These are phyloP conservation scores for Metarhizium brunneum DNA, from an alignment of 2,329 filamentous ascomycete species.

Conservation along the genomic window DNA sequence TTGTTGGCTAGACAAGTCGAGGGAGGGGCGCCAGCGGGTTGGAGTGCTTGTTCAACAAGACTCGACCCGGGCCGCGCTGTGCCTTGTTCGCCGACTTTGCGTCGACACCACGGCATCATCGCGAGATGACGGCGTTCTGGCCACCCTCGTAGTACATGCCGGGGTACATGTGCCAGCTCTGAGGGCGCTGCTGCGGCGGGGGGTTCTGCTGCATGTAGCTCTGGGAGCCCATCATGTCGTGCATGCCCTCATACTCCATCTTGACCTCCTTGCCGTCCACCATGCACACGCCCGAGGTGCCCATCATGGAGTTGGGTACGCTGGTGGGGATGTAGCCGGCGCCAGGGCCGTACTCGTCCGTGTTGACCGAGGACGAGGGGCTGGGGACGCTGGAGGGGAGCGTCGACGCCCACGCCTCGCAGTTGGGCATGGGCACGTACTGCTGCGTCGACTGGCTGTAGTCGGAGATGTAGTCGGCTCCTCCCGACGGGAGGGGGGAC, in stretches of 20 bases:
- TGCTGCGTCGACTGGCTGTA: slow-evolving; percentile 24
- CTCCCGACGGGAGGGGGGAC: slow-evolving; percentile 32
- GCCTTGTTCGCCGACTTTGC: not conserved
- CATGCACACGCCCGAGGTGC: slow-evolving; percentile 11
- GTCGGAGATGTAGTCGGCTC: slow-evolving; percentile 34
- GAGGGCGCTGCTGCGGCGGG: slow-evolving; percentile 18
- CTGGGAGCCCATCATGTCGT: slow-evolving; percentile 11
- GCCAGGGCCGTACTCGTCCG: slow-evolving; percentile 34
- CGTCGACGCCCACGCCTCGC: slow-evolving; percentile 36
- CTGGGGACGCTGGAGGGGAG: slow-evolving; percentile 41
- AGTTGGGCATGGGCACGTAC: slow-evolving; percentile 29
- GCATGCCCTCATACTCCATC: slow-evolving; percentile 30
- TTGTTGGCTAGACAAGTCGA: not conserved
- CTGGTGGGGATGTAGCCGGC: slow-evolving; percentile 39
- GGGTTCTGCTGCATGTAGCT: slow-evolving; percentile 18
- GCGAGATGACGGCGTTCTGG: slow-evolving; percentile 8
- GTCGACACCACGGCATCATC: slow-evolving; percentile 1
- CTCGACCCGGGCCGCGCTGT: not conserved
- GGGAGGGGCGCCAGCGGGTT: not conserved
- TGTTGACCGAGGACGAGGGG: slow-evolving; percentile 38
- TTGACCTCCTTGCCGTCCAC: slow-evolving; percentile 26
- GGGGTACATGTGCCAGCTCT: slow-evolving; percentile 23
- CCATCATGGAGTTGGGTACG: slow-evolving; percentile 34
- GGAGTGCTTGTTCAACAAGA: not conserved
- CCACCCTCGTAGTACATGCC: slow-evolving; percentile 18